A percentile compares a stretch with the other conserved stretches of the same genome.
These are phyloP conservation scores for Dissophora ornata DNA, from an alignment of 192 early-diverging fungal species.

Conservation along the genomic window DNA sequence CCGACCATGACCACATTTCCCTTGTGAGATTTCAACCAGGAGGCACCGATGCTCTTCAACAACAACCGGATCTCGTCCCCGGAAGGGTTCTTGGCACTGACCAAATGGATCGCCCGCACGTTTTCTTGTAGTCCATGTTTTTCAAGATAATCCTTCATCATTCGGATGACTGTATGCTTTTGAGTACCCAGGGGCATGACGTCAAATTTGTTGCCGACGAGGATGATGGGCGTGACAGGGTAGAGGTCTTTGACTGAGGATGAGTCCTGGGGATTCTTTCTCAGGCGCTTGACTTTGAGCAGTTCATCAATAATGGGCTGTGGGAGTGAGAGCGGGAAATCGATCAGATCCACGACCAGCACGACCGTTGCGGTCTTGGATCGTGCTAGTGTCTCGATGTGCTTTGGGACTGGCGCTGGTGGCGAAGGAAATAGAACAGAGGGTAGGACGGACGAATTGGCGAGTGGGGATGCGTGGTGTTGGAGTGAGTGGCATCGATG, in stretches of 20 bases:
- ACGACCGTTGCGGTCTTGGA: conserved; percentile 45
- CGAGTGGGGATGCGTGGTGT: conserved; percentile 38
- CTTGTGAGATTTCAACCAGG: conserved; percentile 30
- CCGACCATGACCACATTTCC: conserved; percentile 50
- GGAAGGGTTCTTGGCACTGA: conserved; percentile 50
- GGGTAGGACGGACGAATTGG: conserved; percentile 5
- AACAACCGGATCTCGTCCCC: conserved; percentile 44
- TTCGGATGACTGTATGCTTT: conserved; percentile 21
- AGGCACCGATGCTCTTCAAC: conserved; percentile 22
- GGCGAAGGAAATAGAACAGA: conserved; percentile 32
- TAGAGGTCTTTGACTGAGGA: not conserved
- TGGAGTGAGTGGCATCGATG: conserved; percentile 45
- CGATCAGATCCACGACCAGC: conserved; percentile 42
- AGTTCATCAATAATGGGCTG: conserved; percentile 32
- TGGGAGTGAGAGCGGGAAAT: conserved; percentile 42
- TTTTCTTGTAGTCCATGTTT: conserved; percentile 11
- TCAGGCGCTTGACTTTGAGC: conserved; percentile 10
- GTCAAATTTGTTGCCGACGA: conserved; percentile 53
- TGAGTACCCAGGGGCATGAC: conserved; percentile 34
- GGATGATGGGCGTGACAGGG: conserved; percentile 32
- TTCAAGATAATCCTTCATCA: conserved; percentile 20
- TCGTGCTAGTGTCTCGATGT: conserved; percentile 31
- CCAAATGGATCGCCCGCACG: conserved; percentile 29
- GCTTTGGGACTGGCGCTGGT: conserved; percentile 38
- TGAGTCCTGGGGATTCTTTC: not conserved